Conservation (phyloP, 1,139 yeast genomes). For the Fermentozyma sake region DNA sequence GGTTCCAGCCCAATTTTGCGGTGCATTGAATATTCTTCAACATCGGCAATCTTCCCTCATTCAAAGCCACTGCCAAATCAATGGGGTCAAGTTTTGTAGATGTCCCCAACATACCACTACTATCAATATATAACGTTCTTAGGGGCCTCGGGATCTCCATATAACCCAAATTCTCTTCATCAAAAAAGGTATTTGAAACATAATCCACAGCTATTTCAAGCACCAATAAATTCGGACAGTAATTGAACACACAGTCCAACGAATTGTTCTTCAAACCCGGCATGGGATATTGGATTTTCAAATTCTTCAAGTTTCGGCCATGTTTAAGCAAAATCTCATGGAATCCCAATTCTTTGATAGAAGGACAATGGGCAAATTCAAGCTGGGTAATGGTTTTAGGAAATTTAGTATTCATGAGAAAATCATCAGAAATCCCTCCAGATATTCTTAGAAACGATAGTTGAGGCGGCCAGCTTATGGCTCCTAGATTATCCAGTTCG, state of each 20-base stretch:
- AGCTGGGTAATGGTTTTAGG: slow-evolving; percentile 68
- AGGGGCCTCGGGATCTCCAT: slow-evolving; percentile 51
- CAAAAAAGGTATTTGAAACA: slow-evolving; percentile 60
- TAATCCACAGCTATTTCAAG: slow-evolving; percentile 80
- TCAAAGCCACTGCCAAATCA: slow-evolving; percentile 79
- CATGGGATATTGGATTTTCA: slow-evolving; percentile 82
- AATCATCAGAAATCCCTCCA: slow-evolving; percentile 86
- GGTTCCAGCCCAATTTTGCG: slow-evolving; percentile 84
- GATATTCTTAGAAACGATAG: slow-evolving; percentile 70
- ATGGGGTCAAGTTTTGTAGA: slow-evolving; percentile 79
- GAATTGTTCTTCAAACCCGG: slow-evolving; percentile 70
- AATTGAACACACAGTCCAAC: slow-evolving; percentile 64
- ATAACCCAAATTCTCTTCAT: slow-evolving; percentile 50
- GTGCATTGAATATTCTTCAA: slow-evolving; percentile 64
- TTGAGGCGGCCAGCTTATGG: slow-evolving; percentile 68
- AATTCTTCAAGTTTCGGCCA: slow-evolving; percentile 58
- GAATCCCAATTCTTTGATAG: slow-evolving; percentile 57
- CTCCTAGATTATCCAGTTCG: slow-evolving; percentile 57
- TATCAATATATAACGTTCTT: slow-evolving; percentile 62
- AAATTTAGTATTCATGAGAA: slow-evolving; percentile 59
- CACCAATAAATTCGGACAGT: slow-evolving; percentile 66
- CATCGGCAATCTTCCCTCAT: slow-evolving; percentile 70
- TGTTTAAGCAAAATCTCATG: slow-evolving; percentile 55
- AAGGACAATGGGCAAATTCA: slow-evolving; percentile 87
- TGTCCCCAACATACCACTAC: slow-evolving; percentile 88